Base-by-base conservation (phyloP, 805 yeast genomes). In the Lipomyces yamadae region DNA sequence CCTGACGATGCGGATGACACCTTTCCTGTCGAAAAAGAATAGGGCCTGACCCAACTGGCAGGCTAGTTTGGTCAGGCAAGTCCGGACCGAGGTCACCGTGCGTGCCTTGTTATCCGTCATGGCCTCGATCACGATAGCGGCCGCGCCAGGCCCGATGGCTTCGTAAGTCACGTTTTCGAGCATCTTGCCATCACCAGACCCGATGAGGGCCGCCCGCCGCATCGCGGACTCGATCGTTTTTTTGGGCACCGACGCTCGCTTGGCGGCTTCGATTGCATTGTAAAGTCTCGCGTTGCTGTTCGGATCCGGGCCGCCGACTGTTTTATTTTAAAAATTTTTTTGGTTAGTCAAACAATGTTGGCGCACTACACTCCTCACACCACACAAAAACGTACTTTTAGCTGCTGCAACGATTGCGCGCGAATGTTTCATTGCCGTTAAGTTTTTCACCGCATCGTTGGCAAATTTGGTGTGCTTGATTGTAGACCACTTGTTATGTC, bases 401-500 rank as follows among this genome's bases (percentile, higher is more conserved):
- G 91, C 94, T 57, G 95, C 89, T 54, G 90, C 82, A 15, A 90
- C 86, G 66, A 94, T 90, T 73, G 86, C 84, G 56, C 86, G 84
- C 4, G 97, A 89, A 74, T 90, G 81, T 72, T 87, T 86, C 72
- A 88, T 89, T 4, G 91, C 87, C 35, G 86, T 81, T 64, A 86
- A 84, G 66, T 91, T 88, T 76, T 86, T 88, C 66, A 84, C 86
- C 29, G 92, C 90, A 79, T 94, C 99, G 74, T 92, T 92, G 70
- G 91, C 91, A 63, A 97, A 97, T 78, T 94, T 94, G 76, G 90
- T 95, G 76, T 92, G 98, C 75, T 92, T 90, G 72, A 95, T 94
- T 58, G 90, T 91, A 55, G 96, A 91, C 99, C 99, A 94, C 78
- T 93, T 94, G 48, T 91, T 89, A 77, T 94, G 99, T 0, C 99